Evolutionary conservation across 768 basidiomycete genomes (phyloP).

Genomic region (Hebeloma cylindrosporum): DNA sequence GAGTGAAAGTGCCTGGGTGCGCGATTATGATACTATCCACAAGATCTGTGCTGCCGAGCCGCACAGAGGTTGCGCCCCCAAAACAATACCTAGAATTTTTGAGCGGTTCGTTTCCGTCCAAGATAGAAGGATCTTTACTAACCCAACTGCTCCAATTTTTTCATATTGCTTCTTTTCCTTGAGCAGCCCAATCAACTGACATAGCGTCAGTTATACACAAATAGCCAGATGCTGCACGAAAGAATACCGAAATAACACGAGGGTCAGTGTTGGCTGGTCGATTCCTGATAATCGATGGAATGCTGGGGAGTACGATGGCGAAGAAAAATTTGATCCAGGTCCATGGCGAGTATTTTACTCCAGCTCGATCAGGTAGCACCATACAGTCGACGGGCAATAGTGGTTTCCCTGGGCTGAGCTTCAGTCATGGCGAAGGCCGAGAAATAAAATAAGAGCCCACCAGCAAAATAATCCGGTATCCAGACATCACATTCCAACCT

Average conservation of each 20-base stretch:
- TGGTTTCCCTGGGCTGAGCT: constrained; percentile 25
- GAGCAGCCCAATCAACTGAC: constrained; percentile 37
- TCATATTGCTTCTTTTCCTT: constrained; percentile 40
- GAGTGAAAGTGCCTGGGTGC: constrained; percentile 38
- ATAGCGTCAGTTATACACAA: background rate
- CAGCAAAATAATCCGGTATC: constrained; percentile 63
- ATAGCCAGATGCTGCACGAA: constrained; percentile 33
- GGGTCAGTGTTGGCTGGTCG: constrained; percentile 31
- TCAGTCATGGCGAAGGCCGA: background rate
- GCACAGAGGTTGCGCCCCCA: constrained; percentile 39
- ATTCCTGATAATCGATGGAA: constrained; percentile 30
- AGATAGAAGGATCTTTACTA: constrained; percentile 5
- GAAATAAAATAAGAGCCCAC: constrained; percentile 27
- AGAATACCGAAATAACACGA: too few species aligned
- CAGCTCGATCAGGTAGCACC: constrained; percentile 30
- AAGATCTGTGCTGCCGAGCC: constrained; percentile 35
- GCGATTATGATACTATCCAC: constrained; percentile 41
- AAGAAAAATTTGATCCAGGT: constrained; percentile 28
- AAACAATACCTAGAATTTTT: constrained; percentile 43
- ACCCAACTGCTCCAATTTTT: constrained; percentile 46
- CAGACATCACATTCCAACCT: constrained; percentile 57
- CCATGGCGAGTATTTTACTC: constrained; percentile 30
- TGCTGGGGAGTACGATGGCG: constrained; percentile 16
- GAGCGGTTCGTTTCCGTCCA: too few species aligned
- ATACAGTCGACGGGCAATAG: constrained; percentile 25